These are phyloP conservation scores for Breviolum minutum DNA, from an alignment of 73 alveolate species.

Conservation along the genomic window DNA sequence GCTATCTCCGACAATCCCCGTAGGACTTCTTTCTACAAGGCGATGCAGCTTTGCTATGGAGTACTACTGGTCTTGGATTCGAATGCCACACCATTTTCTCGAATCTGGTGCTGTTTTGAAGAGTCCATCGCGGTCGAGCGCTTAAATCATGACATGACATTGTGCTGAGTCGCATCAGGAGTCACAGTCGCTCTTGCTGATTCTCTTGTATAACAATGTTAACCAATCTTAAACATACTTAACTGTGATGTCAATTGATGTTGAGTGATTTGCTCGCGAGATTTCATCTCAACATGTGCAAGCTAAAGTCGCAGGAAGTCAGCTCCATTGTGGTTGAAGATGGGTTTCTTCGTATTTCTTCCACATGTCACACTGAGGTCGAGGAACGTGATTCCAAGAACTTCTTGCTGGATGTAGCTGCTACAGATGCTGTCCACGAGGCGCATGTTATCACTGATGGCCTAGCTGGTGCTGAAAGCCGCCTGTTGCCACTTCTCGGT, in stretches of 20 bases:
- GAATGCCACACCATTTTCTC: slow-evolving; percentile 43
- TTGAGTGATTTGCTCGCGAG: no score
- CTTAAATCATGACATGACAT: neutral
- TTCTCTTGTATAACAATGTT: neutral
- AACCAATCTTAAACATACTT: neutral
- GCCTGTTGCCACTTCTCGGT: no score
- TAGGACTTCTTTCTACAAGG: neutral
- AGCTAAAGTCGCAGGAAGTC: no score
- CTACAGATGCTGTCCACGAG: no score
- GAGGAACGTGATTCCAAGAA: slow-evolving; percentile 2
- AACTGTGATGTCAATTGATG: no score
- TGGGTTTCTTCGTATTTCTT: neutral
- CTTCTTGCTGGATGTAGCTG: slow-evolving; percentile 9
- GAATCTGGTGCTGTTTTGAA: slow-evolving; percentile 69
- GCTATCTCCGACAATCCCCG: slow-evolving; percentile 10
- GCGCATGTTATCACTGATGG: no score
- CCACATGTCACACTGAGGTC: neutral
- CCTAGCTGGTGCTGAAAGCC: no score
- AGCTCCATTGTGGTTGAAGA: no score
- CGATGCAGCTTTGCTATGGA: slow-evolving; percentile 42
- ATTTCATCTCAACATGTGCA: no score
- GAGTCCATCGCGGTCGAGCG: neutral
- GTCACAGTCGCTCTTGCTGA: neutral
- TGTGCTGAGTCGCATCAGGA: no score
- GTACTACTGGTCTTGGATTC: slow-evolving; percentile 52